phyloP scores from a whole-genome alignment of 2,329 filamentous ascomycete genomes.

The Monilinia laxa region DNA sequence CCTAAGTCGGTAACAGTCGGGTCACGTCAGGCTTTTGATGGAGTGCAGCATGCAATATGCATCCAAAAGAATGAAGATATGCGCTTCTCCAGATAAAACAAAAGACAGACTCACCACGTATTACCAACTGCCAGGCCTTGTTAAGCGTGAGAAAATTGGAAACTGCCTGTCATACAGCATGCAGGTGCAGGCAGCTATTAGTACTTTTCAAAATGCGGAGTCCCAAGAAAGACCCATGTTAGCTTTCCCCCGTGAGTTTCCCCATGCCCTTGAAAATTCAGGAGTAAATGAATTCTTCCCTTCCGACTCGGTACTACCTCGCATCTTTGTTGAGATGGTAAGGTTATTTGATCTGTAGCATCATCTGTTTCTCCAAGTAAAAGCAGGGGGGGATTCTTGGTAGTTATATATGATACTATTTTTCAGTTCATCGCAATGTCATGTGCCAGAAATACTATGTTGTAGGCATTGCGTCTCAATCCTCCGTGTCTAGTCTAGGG shows the following conservation, averaged over 20 bases:
- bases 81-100: conserved; percentile 10
- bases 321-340: neutral
- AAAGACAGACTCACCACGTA: conserved; percentile 14
- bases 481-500: conserved; percentile 25
- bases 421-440: neutral
- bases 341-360: neutral
- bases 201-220: conserved; percentile 21
- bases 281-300: neutral
- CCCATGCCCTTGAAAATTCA: conserved; percentile 10
- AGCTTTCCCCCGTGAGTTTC: neutral
- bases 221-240: conserved; percentile 6
- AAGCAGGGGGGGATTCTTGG: neutral
- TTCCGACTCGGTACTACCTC: neutral
- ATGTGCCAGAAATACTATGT: conserved; percentile 7
- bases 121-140: conserved; percentile 6
- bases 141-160: conserved; percentile 15
- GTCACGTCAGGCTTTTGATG: conserved; percentile 20
- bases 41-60: conserved; percentile 19
- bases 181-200: conserved; percentile 25
- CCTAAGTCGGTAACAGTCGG: conserved; percentile 17
- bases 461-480: conserved; percentile 35
- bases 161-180: conserved; percentile 15
- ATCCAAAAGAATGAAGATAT: conserved; percentile 14
- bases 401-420: neutral
- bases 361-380: neutral